These are phyloP conservation scores for Erodium trifolium DNA, from an alignment of 441 rosid species.

Conservation along the genomic window DNA sequence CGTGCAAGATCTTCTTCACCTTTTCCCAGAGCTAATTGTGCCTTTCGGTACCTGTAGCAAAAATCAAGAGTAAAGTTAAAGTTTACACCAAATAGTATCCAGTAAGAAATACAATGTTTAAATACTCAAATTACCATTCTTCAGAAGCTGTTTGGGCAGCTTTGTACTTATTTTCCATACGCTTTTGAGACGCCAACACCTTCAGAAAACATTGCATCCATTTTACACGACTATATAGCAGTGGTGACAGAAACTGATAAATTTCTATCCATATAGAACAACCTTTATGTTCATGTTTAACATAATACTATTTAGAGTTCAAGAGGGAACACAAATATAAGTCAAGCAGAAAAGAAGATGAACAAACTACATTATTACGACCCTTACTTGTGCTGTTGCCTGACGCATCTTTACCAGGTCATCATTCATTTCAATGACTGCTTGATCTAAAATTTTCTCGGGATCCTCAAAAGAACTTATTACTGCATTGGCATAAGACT, in stretches of 20 bases:
- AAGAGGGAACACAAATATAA: too few species aligned
- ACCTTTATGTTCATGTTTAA: background rate
- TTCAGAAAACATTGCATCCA: conserved; percentile 15
- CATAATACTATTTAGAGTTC: background rate
- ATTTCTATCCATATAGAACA: background rate
- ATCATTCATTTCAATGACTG: conserved; percentile 70
- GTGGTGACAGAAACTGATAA: background rate
- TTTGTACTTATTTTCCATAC: conserved; percentile 76
- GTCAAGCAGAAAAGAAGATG: background rate
- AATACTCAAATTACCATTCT: conserved; percentile 53
- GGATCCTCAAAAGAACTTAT: conserved; percentile 86
- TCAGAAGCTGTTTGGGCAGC: conserved; percentile 80
- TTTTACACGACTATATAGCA: background rate
- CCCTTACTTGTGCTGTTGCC: conserved; percentile 84
- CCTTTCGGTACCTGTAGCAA: conserved; percentile 72
- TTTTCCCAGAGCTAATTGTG: conserved; percentile 88
- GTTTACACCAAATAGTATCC: background rate
- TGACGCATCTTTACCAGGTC: conserved; percentile 96
- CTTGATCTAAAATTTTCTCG: conserved; percentile 85
- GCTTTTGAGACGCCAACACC: conserved; percentile 97
- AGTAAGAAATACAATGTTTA: conserved; percentile 2
- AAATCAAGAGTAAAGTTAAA: conserved; percentile 6
- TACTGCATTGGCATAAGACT: conserved; percentile 91
- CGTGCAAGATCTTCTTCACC: conserved; percentile 99
- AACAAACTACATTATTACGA: conserved; percentile 13